Percentiles rank a stretch among this genome's conserved stretches.
Conservation (phyloP, 768 basidiomycete genomes). For the Leccinum truebloodii region DNA sequence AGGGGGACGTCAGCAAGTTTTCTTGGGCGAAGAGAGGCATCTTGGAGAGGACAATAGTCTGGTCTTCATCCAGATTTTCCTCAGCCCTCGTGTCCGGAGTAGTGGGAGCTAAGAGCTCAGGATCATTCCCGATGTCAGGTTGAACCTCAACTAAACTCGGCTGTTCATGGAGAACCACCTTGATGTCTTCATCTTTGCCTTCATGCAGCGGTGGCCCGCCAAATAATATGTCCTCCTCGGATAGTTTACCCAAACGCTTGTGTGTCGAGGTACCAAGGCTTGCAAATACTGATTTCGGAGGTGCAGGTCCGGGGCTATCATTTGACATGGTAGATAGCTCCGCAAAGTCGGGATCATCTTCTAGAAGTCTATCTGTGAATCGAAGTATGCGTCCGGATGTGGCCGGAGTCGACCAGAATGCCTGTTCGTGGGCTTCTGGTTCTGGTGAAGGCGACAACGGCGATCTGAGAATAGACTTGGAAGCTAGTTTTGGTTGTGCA, state of each 20-base stretch:
- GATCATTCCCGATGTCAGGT: conserved; percentile 8
- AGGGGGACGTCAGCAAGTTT: not conserved
- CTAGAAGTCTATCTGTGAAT: conserved; percentile 62
- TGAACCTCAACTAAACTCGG: conserved; percentile 12
- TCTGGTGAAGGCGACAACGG: conserved; percentile 22
- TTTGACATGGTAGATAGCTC: conserved; percentile 51
- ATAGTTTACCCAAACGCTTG: conserved; percentile 3
- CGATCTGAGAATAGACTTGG: conserved; percentile 16
- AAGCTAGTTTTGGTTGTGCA: conserved; percentile 11
- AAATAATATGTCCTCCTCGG: conserved; percentile 14
- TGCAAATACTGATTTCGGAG: conserved; percentile 32
- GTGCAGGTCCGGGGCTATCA: conserved; percentile 41
- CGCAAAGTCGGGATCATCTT: conserved; percentile 62
- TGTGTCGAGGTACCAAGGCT: conserved; percentile 18
- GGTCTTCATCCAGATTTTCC: conserved; percentile 29
- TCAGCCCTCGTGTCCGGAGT: conserved; percentile 6
- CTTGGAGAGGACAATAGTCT: conserved; percentile 34
- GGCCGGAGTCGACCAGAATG: conserved; percentile 64
- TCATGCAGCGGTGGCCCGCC: conserved; percentile 5
- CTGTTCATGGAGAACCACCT: conserved; percentile 14
- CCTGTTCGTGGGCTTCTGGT: conserved; percentile 48
- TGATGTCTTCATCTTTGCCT: conserved; percentile 1
- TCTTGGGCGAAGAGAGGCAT: not conserved
- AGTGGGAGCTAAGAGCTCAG: conserved; percentile 4
- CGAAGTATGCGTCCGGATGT: conserved; percentile 56